Conservation (phyloP, 129 eudicot genomes). For the Artemisia tridentata region DNA sequence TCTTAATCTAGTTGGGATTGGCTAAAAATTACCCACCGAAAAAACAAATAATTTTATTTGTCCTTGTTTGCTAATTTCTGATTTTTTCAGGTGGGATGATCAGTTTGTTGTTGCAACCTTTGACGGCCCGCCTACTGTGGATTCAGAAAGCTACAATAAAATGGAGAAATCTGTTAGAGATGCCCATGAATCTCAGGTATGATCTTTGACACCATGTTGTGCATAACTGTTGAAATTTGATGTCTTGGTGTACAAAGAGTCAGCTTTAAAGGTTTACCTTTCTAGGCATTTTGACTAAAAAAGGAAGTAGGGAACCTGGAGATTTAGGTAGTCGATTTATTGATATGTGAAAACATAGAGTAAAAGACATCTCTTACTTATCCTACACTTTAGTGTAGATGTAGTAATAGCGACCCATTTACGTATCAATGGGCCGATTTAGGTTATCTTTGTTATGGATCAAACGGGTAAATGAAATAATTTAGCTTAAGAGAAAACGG, state of each 20-base stretch:
- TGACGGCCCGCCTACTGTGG: constrained; percentile 88
- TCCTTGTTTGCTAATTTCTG: not conserved
- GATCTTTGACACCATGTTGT: constrained; percentile 9
- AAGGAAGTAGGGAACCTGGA: not conserved
- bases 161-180: constrained; percentile 65
- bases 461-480: not conserved
- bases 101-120: constrained; percentile 75
- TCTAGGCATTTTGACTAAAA: not conserved
- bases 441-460: not conserved
- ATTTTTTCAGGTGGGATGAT: constrained; percentile 61
- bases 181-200: constrained; percentile 79
- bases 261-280: constrained; percentile 6
- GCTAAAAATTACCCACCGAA: not conserved
- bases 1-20: not conserved
- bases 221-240: not conserved
- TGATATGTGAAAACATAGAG: not conserved
- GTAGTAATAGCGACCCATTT: not conserved
- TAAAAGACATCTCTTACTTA: not conserved
- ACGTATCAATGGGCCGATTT: not conserved
- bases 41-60: not conserved
- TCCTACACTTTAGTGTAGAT: not conserved
- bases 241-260: constrained; percentile 3
- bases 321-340: not conserved
- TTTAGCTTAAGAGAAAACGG: not conserved
- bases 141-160: constrained; percentile 78